Evolutionary conservation across 352 stramenopile genomes (phyloP), one percentile per base, ranked within the genome.

Genomic region (Phytopythium chamaehyphon): DNA sequence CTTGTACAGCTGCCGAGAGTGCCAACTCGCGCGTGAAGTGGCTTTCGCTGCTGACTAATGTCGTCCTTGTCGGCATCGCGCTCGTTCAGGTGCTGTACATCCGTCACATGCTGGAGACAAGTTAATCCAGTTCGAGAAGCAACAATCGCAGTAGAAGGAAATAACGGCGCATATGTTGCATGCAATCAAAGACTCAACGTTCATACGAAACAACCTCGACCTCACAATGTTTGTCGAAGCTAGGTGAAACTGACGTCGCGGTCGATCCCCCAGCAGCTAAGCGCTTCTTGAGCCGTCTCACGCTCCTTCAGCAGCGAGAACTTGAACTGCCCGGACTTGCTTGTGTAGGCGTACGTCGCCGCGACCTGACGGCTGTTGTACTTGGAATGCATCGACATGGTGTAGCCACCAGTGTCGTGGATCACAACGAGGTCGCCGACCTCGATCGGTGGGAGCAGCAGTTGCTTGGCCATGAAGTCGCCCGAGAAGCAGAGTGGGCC

Each of bases 401-500:
- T 94, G 69, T 97, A 96, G 39, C 74, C 88, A 21, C 88, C 89
- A 37, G 78, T 87, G 57, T 97, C 89, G 44, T 93, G 77, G 47
- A 97, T 78, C 28, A 96, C 84, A 40, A 92, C 57, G 16, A 79
- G 73, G 61, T 96, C 83, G 9, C 80, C 81, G 23, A 80, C 69
- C 40, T 86, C 42, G 49, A 93, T 86, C n/a, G 70, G 71, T 23
- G 83, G 86, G 26, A 93, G 47, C 36, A 84, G 60, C 26, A 85
- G 57, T 44, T 92, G 73, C 57, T 86, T 85, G 26, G 76, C 85
- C 11, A 98, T 55, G 45, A 97, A 86, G 55, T 98, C 92, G 3
- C 91, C 92, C 10, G 85, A 90, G 50, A 98, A 98, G 59, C 92
- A 98, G 9, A 98, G 76, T 19, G 92, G 92, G 0, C 92, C 92